Percentiles rank a stretch among this genome's conserved stretches.
phyloP scores from a whole-genome alignment of 176 grass and related monocot species.

The Typha latifolia region DNA sequence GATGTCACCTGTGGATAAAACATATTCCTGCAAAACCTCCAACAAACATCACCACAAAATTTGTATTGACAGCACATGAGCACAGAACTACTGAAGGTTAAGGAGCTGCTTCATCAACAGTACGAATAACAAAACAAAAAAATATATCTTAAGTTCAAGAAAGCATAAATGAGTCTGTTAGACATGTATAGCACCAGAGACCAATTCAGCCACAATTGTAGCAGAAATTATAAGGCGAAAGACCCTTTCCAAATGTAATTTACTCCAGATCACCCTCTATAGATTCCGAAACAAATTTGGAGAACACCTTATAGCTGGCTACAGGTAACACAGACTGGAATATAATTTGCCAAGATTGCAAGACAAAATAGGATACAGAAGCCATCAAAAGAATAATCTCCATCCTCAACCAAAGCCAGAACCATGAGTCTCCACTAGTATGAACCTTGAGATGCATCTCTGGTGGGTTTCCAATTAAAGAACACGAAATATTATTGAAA shows the following conservation, averaged over 20 bases:
- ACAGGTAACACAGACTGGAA: background rate
- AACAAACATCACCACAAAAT: constrained; percentile 36
- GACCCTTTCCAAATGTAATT: background rate
- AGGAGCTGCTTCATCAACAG: constrained; percentile 40
- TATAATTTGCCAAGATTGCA: constrained; percentile 11
- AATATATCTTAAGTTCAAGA: background rate
- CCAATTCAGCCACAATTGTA: background rate
- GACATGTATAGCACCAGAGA: background rate
- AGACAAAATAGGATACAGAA: constrained; percentile 56
- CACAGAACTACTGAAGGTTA: constrained; percentile 49
- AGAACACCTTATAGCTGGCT: too few species aligned
- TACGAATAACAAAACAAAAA: background rate
- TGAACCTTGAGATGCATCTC: constrained; percentile 36
- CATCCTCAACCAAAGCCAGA: constrained; percentile 33
- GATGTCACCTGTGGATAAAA: constrained; percentile 57
- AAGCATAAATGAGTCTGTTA: background rate
- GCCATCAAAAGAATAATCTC: constrained; percentile 32
- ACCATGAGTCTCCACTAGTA: constrained; percentile 29
- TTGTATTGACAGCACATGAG: constrained; percentile 20
- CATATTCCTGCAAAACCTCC: constrained; percentile 23
- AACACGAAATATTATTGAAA: constrained; percentile 31
- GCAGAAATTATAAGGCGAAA: constrained; percentile 1
- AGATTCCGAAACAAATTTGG: too few species aligned
- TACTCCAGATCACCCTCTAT: background rate
- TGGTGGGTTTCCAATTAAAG: constrained; percentile 30